phyloP scores from a whole-genome alignment of 352 stramenopile genomes.

The Phytophthora boehmeriae region DNA sequence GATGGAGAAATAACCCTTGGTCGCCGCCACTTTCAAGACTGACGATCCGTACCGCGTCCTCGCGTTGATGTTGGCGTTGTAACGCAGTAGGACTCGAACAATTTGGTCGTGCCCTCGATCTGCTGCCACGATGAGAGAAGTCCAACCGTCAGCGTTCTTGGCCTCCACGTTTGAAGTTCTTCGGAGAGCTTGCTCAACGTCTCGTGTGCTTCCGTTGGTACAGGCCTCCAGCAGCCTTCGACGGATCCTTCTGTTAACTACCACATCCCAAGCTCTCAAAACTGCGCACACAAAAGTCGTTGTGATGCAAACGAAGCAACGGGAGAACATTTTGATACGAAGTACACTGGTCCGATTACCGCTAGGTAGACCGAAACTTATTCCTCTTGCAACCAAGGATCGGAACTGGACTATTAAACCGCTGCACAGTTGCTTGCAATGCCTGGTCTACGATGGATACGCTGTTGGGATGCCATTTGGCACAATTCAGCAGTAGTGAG shows the following conservation, averaged over 20 bases:
- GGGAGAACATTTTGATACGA: too few relatives aligned
- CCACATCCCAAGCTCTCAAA: too few relatives aligned
- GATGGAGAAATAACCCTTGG: not conserved
- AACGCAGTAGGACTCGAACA: not conserved
- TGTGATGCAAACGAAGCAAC: too few relatives aligned
- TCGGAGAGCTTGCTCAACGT: conserved; percentile 12
- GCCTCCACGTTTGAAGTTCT: not conserved
- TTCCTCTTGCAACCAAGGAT: too few relatives aligned
- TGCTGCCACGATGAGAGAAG: conserved; percentile 1
- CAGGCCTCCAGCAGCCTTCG: conserved; percentile 9
- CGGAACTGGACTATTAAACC: too few relatives aligned
- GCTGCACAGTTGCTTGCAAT: too few relatives aligned
- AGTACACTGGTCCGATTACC: too few relatives aligned
- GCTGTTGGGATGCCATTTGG: too few relatives aligned
- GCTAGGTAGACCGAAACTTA: too few relatives aligned
- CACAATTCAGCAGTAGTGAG: too few relatives aligned
- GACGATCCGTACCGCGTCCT: conserved; percentile 12
- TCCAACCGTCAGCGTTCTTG: conserved; percentile 6
- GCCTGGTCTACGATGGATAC: too few relatives aligned
- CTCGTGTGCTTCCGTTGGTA: not conserved
- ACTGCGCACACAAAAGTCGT: too few relatives aligned
- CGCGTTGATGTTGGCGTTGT: conserved; percentile 8
- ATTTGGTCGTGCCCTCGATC: conserved; percentile 7
- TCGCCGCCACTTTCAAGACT: conserved; percentile 15
- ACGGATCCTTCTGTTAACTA: not conserved